phyloP scores from a whole-genome alignment of 2,329 filamentous ascomycete species.

The Xylariales sp. region DNA sequence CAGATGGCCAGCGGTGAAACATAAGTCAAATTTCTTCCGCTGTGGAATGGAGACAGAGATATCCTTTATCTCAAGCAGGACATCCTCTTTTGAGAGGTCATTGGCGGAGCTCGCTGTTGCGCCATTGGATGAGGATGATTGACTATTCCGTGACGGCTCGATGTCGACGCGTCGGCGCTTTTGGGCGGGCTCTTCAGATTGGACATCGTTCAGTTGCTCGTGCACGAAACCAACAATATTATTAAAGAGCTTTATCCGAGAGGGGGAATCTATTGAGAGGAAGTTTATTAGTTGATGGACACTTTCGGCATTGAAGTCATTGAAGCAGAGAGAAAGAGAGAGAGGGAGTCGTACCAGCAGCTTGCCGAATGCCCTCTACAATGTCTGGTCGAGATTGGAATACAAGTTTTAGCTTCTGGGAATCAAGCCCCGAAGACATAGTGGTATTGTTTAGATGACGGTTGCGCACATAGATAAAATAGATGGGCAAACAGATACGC shows the following conservation, averaged over 20 bases:
- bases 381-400: constrained; percentile 69
- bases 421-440: constrained; percentile 62
- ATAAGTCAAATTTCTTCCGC: constrained; percentile 75
- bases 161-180: constrained; percentile 66
- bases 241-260: constrained; percentile 65
- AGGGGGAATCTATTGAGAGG: constrained; percentile 60
- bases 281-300: constrained; percentile 1
- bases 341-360: constrained; percentile 58
- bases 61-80: constrained; percentile 72
- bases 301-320: background rate
- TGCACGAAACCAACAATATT: constrained; percentile 64
- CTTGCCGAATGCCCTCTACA: constrained; percentile 62
- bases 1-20: constrained; percentile 69
- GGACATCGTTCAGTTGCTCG: constrained; percentile 53
- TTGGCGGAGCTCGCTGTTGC: constrained; percentile 45
- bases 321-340: background rate
- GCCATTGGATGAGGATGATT: constrained; percentile 41
- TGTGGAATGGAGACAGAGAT: constrained; percentile 75
- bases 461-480: constrained; percentile 14
- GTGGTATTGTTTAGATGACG: constrained; percentile 23
- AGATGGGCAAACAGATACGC: background rate
- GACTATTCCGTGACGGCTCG: constrained; percentile 47
- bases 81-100: constrained; percentile 60
- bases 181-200: constrained; percentile 56
- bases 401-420: constrained; percentile 61